Evolutionary conservation across 2,329 filamentous ascomycete genomes (phyloP).

Genomic region (Arthrobotrys conoides): DNA sequence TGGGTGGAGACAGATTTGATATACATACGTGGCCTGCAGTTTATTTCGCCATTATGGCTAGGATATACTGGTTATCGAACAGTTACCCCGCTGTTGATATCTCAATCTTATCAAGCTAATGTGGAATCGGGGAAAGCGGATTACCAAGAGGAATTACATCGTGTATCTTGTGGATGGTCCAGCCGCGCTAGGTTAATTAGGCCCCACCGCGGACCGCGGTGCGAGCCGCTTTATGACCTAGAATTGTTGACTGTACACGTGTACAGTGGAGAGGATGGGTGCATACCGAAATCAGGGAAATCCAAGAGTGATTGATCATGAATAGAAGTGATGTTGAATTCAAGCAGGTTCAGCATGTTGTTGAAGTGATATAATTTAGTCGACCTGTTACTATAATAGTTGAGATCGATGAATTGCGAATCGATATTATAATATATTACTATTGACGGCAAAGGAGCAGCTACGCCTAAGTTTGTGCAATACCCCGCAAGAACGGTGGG

Average conservation of each 20-base stretch:
- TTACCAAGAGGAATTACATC: background rate
- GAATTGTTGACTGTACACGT: conserved; percentile 10
- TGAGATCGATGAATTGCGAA: too few species aligned
- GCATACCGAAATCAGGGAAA: background rate
- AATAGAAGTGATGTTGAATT: too few species aligned
- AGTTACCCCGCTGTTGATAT: conserved; percentile 19
- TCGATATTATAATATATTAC: too few species aligned
- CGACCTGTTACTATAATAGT: too few species aligned
- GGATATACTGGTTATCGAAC: background rate
- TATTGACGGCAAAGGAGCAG: too few species aligned
- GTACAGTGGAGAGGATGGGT: conserved; percentile 10
- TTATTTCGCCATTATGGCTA: conserved; percentile 8
- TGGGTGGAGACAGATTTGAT: background rate
- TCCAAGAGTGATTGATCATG: too few species aligned
- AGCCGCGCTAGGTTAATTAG: background rate
- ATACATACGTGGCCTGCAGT: conserved; percentile 24
- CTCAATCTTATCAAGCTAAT: background rate
- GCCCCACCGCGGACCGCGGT: background rate
- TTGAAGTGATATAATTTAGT: too few species aligned
- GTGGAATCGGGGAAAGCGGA: background rate
- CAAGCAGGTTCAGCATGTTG: too few species aligned
- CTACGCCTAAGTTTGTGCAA: background rate
- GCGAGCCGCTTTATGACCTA: conserved; percentile 5
- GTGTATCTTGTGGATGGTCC: background rate
- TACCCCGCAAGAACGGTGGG: background rate